phyloP scores from a whole-genome alignment of 1,284 basidiomycete species.

The Sanghuangporus sanghuang region DNA sequence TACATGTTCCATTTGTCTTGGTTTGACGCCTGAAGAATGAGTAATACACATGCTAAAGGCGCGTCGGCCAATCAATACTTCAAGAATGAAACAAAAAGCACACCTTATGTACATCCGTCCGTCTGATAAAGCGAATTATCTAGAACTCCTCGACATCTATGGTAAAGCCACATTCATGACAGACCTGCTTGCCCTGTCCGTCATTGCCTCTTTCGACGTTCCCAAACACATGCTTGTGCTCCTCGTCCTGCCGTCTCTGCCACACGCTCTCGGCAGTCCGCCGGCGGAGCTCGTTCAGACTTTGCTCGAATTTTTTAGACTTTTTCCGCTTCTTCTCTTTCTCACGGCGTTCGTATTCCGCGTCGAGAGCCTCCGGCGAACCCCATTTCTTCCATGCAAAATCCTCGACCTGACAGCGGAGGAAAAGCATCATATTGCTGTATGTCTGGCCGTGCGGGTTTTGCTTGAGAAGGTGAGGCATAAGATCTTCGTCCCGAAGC shows the following conservation, averaged over 20 bases:
- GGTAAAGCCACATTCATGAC: constrained; percentile 82
- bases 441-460: constrained; percentile 98
- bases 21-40: background rate
- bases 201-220: constrained; percentile 47
- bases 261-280: constrained; percentile 87
- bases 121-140: background rate
- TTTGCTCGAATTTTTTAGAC: constrained; percentile 89
- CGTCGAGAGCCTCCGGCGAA: constrained; percentile 85
- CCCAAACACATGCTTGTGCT: constrained; percentile 83
- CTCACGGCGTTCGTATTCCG: constrained; percentile 79
- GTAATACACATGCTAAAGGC: background rate
- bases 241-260: constrained; percentile 81
- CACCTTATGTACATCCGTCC: background rate
- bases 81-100: background rate
- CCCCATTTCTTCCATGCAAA: constrained; percentile 99
- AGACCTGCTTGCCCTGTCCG: constrained; percentile 64
- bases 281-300: constrained; percentile 75
- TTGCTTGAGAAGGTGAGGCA: constrained; percentile 92
- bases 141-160: constrained; percentile 81
- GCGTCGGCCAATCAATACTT: background rate
- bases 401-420: constrained; percentile 90
- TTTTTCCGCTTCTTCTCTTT: constrained; percentile 88
- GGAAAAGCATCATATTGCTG: constrained; percentile 99
- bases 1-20: background rate
- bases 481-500: constrained; percentile 83